Evolutionary conservation across 1,139 yeast species (phyloP).

Genomic region (Geotrichum histeridarum): DNA sequence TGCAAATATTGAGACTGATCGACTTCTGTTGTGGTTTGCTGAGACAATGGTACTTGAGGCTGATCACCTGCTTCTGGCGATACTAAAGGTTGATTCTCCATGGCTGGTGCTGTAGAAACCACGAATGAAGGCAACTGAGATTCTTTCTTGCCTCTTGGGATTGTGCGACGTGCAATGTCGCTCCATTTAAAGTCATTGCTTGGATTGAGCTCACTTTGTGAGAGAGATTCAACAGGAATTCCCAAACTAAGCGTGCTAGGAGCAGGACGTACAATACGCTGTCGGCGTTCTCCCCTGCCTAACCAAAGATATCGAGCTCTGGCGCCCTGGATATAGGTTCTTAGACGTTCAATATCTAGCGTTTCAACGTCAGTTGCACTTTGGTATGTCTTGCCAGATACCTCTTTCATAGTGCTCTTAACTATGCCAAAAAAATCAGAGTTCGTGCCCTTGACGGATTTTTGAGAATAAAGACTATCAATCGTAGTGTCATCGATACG

Average conservation of each 20-base stretch:
- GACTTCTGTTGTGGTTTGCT: background rate
- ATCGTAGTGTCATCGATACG: constrained; percentile 61
- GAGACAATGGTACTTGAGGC: background rate
- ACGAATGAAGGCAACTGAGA: background rate
- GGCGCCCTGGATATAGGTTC: constrained; percentile 44
- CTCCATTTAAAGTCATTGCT: constrained; percentile 19
- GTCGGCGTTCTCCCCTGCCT: constrained; percentile 39
- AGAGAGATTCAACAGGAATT: constrained; percentile 28
- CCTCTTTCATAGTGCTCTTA: constrained; percentile 70
- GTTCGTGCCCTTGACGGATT: constrained; percentile 45
- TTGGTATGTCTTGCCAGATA: constrained; percentile 44
- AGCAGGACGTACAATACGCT: constrained; percentile 3
- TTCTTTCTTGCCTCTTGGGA: constrained; percentile 17
- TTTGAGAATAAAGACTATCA: constrained; percentile 53
- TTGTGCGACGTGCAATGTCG: constrained; percentile 14
- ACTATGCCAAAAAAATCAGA: constrained; percentile 61
- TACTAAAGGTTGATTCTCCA: no score
- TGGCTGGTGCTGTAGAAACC: background rate
- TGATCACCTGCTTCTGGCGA: background rate
- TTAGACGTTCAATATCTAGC: constrained; percentile 45
- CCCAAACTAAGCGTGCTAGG: constrained; percentile 20
- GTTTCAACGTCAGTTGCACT: constrained; percentile 48
- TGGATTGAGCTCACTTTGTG: constrained; percentile 20
- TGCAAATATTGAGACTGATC: background rate
- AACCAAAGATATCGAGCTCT: constrained; percentile 49